Base-by-base conservation (phyloP, 768 basidiomycete genomes). In the Pisolithus albus region DNA sequence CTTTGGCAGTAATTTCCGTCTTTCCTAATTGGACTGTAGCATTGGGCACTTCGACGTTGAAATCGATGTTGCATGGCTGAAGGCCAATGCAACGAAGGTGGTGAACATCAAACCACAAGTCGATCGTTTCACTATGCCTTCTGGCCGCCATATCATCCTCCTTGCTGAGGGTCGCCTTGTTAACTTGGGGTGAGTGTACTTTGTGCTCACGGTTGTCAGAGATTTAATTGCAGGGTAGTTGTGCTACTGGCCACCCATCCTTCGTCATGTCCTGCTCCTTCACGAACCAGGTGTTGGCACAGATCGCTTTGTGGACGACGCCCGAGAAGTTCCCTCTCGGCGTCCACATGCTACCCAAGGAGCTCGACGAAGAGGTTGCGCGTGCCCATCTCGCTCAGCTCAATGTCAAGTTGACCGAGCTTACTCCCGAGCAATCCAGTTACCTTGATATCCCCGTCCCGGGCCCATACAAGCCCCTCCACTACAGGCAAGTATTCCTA, bases 221-320 rank as follows among this genome's bases (percentile, higher is more conserved):
- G 56, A 59, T 43, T 57, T 40, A 32, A 9, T 50, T 18, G 16
- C 8, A 57, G 8, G 43, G 47, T 47, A 88, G 86, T 50, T 98
- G 95, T 71, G 95, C 92, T 38, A 98, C 95, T 60, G 95, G 95
- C 52, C 95, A 99, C 73, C 95, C 96, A 34, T 98, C 95, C 41
- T 97, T 94, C 73, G 96, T 99, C 75, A 99, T 99, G 96, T 98
- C 95, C 16, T 98, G 94, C 79, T 99, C 96, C 40, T 99, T 99
- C 79, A 74, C 92, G 67, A 99, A 99, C 81, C 96, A 99, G 73
- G 90, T 93, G 56, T 80, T 99, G 62, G 95, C 95, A 28, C 94
- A 96, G 75, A 97, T 99, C 64, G 94, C 92, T 21, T 85, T 99
- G 68, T 99, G 92, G 92, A 94, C 90, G 41, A 89, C 83, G 58